A percentile compares a stretch with the other conserved stretches of the same genome.
Conservation (phyloP, 2,329 filamentous ascomycete genomes). For the Blastomyces percursus region DNA sequence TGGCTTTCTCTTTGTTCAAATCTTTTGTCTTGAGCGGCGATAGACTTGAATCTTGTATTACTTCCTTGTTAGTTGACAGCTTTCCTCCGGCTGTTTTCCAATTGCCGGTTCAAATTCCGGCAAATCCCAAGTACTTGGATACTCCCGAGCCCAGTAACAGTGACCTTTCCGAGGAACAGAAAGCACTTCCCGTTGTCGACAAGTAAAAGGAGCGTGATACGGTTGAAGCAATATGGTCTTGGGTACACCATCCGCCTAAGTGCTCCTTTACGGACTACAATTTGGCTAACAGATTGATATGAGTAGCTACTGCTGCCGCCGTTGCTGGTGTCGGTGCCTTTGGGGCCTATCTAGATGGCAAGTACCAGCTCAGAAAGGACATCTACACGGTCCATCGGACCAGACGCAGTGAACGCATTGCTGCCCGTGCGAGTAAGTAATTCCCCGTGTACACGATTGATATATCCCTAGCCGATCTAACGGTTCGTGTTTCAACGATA, state of each 20-base stretch:
- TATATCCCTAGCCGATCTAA: not conserved
- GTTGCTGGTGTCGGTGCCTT: conserved; percentile 29
- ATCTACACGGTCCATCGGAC: conserved; percentile 37
- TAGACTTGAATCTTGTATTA: not conserved
- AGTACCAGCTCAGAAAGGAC: conserved; percentile 57
- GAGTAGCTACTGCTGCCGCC: conserved; percentile 17
- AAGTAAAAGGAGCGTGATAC: not conserved
- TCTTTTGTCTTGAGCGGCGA: not conserved
- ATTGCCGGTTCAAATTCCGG: not conserved
- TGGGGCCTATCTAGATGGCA: conserved; percentile 56
- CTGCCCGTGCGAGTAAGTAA: conserved; percentile 18
- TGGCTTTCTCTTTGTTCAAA: not conserved
- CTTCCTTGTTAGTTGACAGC: not conserved
- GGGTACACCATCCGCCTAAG: conserved; percentile 2
- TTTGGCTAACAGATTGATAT: not conserved
- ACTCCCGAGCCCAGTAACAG: not conserved
- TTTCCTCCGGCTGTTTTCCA: not conserved
- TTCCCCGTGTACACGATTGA: not conserved
- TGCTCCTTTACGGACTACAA: not conserved
- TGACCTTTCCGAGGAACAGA: not conserved
- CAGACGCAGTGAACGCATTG: conserved; percentile 36
- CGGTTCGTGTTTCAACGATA: not conserved
- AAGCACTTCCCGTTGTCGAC: not conserved
- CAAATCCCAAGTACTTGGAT: not conserved
- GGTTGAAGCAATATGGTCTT: conserved; percentile 6